Conservation (phyloP, 345 rosid species). For the Hypericum perforatum region DNA sequence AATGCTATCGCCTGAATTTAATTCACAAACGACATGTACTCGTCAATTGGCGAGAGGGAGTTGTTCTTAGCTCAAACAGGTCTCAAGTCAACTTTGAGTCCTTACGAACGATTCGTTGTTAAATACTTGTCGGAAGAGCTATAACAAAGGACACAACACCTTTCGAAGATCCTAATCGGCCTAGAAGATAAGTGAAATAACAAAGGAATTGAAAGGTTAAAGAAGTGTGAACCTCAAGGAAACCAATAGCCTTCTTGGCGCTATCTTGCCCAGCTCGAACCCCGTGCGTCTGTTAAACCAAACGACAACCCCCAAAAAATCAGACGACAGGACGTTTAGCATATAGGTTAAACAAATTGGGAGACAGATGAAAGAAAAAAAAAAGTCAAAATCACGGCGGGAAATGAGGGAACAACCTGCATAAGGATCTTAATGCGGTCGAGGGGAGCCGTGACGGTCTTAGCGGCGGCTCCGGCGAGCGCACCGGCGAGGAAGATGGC, state of each 20-base stretch:
- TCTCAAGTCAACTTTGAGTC: no score
- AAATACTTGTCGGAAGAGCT: no score
- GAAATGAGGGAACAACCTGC: conserved; percentile 41
- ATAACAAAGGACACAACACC: no score
- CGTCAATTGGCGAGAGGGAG: no score
- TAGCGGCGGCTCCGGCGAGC: conserved; percentile 82
- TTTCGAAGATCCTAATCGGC: no score
- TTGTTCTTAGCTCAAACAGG: no score
- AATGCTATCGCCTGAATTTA: conserved; percentile 49
- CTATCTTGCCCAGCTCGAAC: conserved; percentile 55
- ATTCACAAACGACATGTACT: no score
- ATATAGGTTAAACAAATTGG: no score
- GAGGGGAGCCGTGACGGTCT: conserved; percentile 86
- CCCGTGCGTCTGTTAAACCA: conserved; percentile 60
- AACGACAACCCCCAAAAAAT: not conserved
- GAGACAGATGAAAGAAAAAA: not conserved
- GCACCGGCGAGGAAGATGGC: conserved; percentile 87
- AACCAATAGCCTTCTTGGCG: conserved; percentile 72
- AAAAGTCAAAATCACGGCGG: not conserved
- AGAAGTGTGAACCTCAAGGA: conserved; percentile 49
- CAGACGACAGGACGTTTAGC: no score
- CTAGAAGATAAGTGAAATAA: no score
- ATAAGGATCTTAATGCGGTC: conserved; percentile 93
- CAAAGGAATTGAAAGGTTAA: not conserved
- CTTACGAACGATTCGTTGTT: no score